Percentiles rank a stretch among this genome's conserved stretches.
Evolutionary conservation across 345 rosid genomes (phyloP).

Genomic region (Punica granatum): DNA sequence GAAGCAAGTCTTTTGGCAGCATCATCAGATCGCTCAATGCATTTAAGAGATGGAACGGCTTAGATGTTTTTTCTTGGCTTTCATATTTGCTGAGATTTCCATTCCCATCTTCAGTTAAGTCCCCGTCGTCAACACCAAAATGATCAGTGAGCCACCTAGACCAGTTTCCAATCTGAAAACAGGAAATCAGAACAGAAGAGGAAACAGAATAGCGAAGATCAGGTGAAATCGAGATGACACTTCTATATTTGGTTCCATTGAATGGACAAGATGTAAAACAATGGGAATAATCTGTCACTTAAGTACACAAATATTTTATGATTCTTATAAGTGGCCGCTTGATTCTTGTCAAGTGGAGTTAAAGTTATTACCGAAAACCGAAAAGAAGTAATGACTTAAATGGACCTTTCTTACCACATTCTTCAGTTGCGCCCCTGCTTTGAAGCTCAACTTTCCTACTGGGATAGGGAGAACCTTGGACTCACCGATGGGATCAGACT

Average conservation of each 20-base stretch:
- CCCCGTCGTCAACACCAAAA: constrained; percentile 68
- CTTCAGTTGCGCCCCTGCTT: constrained; percentile 84
- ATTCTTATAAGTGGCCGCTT: no score
- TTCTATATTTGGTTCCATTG: background rate
- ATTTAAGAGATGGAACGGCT: constrained; percentile 73
- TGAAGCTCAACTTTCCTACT: constrained; percentile 67
- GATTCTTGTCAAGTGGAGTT: background rate
- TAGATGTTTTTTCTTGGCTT: constrained; percentile 40
- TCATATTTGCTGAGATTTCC: constrained; percentile 21
- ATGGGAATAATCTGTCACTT: no score
- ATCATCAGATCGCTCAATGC: constrained; percentile 95
- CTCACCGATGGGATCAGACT: constrained; percentile 89
- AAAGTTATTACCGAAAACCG: background rate
- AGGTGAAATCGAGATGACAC: background rate
- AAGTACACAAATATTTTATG: no score
- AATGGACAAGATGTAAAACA: no score
- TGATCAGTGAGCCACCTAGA: constrained; percentile 88
- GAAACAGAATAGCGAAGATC: no score
- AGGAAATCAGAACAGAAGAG: constrained; percentile 4
- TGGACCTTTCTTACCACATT: constrained; percentile 44
- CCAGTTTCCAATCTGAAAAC: constrained; percentile 81
- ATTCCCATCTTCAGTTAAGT: constrained; percentile 27
- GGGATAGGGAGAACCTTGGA: constrained; percentile 81
- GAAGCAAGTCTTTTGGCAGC: constrained; percentile 95
- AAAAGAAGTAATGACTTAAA: background rate